A percentile compares a stretch with the other conserved stretches of the same genome.
Evolutionary conservation across 257 asterid species (phyloP).

Genomic region (Scutellaria barbata): DNA sequence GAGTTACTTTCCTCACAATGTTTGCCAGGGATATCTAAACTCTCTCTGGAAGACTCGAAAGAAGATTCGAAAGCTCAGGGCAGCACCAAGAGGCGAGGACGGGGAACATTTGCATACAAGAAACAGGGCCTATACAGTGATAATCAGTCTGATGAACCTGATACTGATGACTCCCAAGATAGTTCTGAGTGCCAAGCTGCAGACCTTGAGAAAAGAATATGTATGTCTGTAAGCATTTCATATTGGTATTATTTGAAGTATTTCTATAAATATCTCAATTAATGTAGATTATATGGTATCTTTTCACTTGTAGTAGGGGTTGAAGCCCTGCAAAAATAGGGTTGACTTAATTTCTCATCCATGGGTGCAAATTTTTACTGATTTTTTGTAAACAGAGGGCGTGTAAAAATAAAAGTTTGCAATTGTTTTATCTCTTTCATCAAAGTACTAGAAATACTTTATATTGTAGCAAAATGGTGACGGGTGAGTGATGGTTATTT

Average conservation of each 20-base stretch:
- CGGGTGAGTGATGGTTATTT: background rate
- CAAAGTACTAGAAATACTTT: background rate
- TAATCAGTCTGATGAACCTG: conserved; percentile 53
- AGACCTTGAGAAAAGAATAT: conserved; percentile 43
- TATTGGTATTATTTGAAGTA: conserved; percentile 23
- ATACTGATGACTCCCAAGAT: conserved; percentile 47
- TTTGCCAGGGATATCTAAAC: conserved; percentile 64
- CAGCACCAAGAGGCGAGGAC: conserved; percentile 76
- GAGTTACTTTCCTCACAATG: conserved; percentile 65
- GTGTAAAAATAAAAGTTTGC: background rate
- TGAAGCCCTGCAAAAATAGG: background rate
- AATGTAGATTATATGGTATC: background rate
- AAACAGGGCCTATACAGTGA: conserved; percentile 82
- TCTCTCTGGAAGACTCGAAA: conserved; percentile 58
- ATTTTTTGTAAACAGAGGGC: background rate
- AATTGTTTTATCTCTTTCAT: background rate
- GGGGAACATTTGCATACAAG: conserved; percentile 79
- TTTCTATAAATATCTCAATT: conserved; percentile 2
- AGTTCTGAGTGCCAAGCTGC: conserved; percentile 40
- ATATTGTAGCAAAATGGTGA: conserved; percentile 8
- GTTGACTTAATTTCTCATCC: background rate
- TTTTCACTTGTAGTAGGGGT: background rate
- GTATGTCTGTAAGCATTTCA: conserved; percentile 47
- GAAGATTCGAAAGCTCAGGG: conserved; percentile 56
- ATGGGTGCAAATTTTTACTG: background rate